Evolutionary conservation across 192 early-diverging fungal genomes (phyloP).

Genomic region (Podila clonocystis): DNA sequence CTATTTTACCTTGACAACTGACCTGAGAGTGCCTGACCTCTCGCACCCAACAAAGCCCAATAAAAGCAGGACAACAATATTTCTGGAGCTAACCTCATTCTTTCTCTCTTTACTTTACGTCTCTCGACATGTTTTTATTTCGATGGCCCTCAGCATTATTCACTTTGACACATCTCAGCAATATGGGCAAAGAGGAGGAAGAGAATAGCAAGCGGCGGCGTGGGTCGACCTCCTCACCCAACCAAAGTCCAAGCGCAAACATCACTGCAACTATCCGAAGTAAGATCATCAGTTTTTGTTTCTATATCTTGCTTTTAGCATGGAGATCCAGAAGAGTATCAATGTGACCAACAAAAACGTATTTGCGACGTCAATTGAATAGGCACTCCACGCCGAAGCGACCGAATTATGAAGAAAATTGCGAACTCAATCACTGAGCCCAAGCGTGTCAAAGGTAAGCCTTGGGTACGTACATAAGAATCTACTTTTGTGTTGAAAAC

Average conservation of each 20-base stretch:
- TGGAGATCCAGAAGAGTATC: neutral
- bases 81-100: too few relatives aligned
- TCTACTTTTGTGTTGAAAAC: neutral
- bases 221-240: neutral
- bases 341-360: neutral
- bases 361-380: neutral
- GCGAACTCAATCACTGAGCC: conserved; percentile 15
- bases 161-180: neutral
- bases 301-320: neutral
- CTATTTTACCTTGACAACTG: too few relatives aligned
- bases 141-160: neutral
- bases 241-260: neutral
- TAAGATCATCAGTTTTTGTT: neutral
- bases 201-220: neutral
- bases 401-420: conserved; percentile 21
- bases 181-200: neutral
- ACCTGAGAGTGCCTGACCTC: too few relatives aligned
- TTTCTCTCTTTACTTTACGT: too few relatives aligned
- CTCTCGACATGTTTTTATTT: neutral
- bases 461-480: neutral
- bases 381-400: conserved; percentile 30
- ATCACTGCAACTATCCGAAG: neutral
- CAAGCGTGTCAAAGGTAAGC: neutral
- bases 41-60: too few relatives aligned
- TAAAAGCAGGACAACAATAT: too few relatives aligned